Evolutionary conservation across 441 rosid genomes (phyloP).

Genomic region (Erodium texanum): DNA sequence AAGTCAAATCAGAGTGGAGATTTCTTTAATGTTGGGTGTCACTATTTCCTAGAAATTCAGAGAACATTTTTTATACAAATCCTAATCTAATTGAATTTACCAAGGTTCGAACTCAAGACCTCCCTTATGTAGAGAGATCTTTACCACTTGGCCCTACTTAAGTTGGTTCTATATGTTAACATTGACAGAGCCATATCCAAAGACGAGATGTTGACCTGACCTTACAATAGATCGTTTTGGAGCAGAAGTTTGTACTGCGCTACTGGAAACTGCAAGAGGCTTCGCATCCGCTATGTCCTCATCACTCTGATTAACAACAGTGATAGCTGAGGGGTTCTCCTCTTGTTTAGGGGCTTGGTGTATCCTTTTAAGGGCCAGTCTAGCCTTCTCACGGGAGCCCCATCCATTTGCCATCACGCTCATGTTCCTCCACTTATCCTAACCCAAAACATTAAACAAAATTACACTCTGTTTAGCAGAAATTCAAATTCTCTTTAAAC

Average conservation of each 20-base stretch:
- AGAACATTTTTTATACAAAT: no score
- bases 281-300: slow-evolving; percentile 57
- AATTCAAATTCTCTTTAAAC: background rate
- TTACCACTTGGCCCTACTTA: no score
- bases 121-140: no score
- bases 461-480: no score
- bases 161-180: background rate
- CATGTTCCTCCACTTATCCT: slow-evolving; percentile 99
- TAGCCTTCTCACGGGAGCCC: slow-evolving; percentile 71
- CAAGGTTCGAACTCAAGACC: no score
- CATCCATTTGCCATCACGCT: slow-evolving; percentile 88
- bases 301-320: slow-evolving; percentile 40
- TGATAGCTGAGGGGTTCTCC: slow-evolving; percentile 32
- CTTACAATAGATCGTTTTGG: slow-evolving; percentile 62
- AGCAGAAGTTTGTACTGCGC: slow-evolving; percentile 34
- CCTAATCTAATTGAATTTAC: no score
- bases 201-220: slow-evolving; percentile 27
- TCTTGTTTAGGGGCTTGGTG: slow-evolving; percentile 44
- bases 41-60: no score
- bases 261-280: slow-evolving; percentile 31
- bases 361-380: slow-evolving; percentile 51
- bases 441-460: slow-evolving; percentile 6
- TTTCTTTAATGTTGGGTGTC: no score
- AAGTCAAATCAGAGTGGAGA: no score
- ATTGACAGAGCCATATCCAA: background rate